A percentile compares a stretch with the other conserved stretches of the same genome.
Conservation (phyloP, 169 alveolate genomes). For the Besnoitia besnoiti region DNA sequence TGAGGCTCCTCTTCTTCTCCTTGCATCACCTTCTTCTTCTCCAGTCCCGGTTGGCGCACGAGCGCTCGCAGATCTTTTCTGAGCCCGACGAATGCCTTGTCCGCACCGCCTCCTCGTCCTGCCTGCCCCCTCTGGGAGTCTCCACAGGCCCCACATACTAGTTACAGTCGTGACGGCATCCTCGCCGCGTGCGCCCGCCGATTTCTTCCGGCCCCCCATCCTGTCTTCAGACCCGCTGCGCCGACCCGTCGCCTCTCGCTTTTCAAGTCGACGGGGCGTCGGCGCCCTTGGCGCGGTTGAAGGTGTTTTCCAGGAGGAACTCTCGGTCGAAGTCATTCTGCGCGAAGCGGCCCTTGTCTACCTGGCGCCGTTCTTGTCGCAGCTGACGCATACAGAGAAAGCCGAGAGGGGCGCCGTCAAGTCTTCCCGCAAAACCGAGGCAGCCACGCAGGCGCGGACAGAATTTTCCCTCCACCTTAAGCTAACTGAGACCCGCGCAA, state of each 20-base stretch:
- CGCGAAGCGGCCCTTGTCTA: conserved; percentile 67
- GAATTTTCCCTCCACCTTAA: no score
- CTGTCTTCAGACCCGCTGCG: background rate
- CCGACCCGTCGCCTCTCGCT: background rate
- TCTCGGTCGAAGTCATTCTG: conserved; percentile 66
- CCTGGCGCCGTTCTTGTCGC: conserved; percentile 66
- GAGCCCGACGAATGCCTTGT: no score
- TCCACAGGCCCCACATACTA: background rate
- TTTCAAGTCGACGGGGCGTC: conserved; percentile 36
- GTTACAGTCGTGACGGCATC: background rate
- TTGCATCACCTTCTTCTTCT: no score
- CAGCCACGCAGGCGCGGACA: no score
- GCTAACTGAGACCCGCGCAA: no score
- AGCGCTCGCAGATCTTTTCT: no score
- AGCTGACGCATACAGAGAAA: conserved; percentile 48
- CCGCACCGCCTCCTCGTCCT: no score
- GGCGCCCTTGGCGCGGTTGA: conserved; percentile 63
- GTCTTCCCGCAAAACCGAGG: no score
- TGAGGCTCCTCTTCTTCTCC: no score
- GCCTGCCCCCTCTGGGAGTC: no score
- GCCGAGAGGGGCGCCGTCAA: background rate
- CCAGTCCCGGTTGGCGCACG: no score
- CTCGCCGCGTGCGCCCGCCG: background rate
- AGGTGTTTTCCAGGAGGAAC: conserved; percentile 63
- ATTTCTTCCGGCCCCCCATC: background rate